Evolutionary conservation across 345 rosid species (phyloP), one percentile per base, ranked within the genome.

Genomic region (Toxicodendron radicans): DNA sequence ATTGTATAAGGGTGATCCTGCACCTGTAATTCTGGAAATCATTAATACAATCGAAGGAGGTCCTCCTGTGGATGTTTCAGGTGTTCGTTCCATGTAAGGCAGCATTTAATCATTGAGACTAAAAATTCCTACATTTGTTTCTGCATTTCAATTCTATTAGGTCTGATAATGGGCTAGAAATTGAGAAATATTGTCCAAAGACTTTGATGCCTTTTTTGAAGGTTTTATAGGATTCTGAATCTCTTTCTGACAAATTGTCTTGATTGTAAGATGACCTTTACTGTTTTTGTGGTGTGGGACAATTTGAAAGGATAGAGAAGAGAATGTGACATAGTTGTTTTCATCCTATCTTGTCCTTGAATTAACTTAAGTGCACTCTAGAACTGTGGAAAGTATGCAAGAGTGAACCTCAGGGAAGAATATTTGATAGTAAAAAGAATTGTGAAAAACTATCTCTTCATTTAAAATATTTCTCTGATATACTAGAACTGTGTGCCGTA

Each of bases 41-140:
- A 88, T 95, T 66, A 91, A 86, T 86, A 92, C 99, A 58, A 86
- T 95, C 43, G 99, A 95, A 86, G 97, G 99, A 63, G 93, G 97
- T 64, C 99, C 97, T 7, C 94, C 99, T 0, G 97, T 90, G 79
- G 99, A 95, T 76, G 97, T 92, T 64, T 86, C 99, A 74, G 85
- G 85, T 58, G 97, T 87, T 71, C 97, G 95, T 68, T 91, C 97
- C 57, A 90, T 92, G 99, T 95, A 91, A 89, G 97, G 76, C 68
- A 64, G 6, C 70, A 51, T 45, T 56, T 24, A 72, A 58, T 6
- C 49, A 17, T 72, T 66, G n/a, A 51, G 45, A 21, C 8, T 65
- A 4, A 8, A 66, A 46, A 43, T 57, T 56, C 48, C 21, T 30
- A 54, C 1, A 24, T 73, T 33, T 38, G 41, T 69, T 24, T 53